phyloP scores from a whole-genome alignment of 768 basidiomycete species.

The Cyathus striatus region DNA sequence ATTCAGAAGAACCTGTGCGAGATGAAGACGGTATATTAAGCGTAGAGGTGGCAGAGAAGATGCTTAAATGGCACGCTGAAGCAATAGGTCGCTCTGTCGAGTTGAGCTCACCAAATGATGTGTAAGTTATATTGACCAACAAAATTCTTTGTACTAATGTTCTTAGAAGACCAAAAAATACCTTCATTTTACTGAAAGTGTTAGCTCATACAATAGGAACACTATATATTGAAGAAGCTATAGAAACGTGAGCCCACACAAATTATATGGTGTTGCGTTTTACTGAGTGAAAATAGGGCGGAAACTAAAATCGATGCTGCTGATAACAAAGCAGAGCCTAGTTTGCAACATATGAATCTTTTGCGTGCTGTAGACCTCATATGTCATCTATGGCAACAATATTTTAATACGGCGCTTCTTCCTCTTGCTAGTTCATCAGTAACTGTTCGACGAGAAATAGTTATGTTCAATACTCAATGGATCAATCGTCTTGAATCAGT shows the following conservation, averaged over 20 bases:
- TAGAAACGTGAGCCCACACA: constrained; percentile 74
- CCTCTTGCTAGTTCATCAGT: constrained; percentile 84
- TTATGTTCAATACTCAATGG: constrained; percentile 84
- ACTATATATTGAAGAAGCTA: constrained; percentile 84
- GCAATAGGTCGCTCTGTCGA: constrained; percentile 93
- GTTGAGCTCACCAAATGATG: constrained; percentile 73
- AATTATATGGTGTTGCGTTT: not conserved
- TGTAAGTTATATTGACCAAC: constrained; percentile 49
- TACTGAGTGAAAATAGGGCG: constrained; percentile 39
- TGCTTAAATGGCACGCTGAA: constrained; percentile 98
- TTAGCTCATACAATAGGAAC: constrained; percentile 82
- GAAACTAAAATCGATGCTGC: constrained; percentile 63
- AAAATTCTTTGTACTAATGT: not conserved
- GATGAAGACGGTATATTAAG: constrained; percentile 82
- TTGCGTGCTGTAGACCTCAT: constrained; percentile 78
- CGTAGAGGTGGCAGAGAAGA: constrained; percentile 76
- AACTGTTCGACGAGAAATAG: constrained; percentile 88
- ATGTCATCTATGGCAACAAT: constrained; percentile 96
- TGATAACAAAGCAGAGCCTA: constrained; percentile 80
- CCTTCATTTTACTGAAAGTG: constrained; percentile 75
- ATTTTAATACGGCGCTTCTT: constrained; percentile 84
- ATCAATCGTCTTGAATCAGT: constrained; percentile 81
- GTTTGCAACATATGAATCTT: constrained; percentile 58
- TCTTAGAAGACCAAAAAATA: constrained; percentile 73
- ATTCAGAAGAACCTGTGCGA: constrained; percentile 61